Evolutionary conservation across 176 grass and related monocot species (phyloP).

Genomic region (Typha latifolia): DNA sequence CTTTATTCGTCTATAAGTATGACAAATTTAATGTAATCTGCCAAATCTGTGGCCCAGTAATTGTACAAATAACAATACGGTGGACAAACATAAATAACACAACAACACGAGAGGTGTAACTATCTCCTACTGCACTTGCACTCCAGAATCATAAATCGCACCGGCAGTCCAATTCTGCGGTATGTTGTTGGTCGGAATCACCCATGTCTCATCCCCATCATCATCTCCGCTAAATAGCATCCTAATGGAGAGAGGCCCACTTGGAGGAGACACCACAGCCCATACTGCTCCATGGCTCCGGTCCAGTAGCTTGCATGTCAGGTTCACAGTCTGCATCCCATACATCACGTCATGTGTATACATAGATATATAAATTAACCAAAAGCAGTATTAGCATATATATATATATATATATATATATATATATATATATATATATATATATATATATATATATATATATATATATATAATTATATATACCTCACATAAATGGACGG

Average conservation of each 20-base stretch:
- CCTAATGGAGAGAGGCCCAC: slow-evolving; percentile 45
- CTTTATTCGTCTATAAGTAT: background rate
- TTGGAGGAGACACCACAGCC: slow-evolving; percentile 41
- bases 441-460: background rate
- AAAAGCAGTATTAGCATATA: background rate
- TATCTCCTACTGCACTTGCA: slow-evolving; percentile 36
- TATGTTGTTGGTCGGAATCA: slow-evolving; percentile 43
- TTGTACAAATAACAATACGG: background rate
- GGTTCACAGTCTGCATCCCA: slow-evolving; percentile 44
- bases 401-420: background rate
- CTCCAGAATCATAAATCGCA: slow-evolving; percentile 50
- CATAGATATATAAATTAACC: background rate
- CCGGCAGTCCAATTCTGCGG: slow-evolving; percentile 59
- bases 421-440: background rate
- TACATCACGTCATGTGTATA: background rate
- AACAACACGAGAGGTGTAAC: background rate
- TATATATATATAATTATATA: background rate
- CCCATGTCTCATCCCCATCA: slow-evolving; percentile 24
- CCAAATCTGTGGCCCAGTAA: background rate
- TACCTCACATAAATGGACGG: slow-evolving; percentile 61
- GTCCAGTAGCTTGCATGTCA: slow-evolving; percentile 53
- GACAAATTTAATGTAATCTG: background rate
- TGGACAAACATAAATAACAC: background rate
- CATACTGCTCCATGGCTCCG: slow-evolving; percentile 58
- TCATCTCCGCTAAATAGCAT: slow-evolving; percentile 44